Evolutionary conservation across 2,329 filamentous ascomycete genomes (phyloP).

Genomic region (Torrubiella hemipterigena): DNA sequence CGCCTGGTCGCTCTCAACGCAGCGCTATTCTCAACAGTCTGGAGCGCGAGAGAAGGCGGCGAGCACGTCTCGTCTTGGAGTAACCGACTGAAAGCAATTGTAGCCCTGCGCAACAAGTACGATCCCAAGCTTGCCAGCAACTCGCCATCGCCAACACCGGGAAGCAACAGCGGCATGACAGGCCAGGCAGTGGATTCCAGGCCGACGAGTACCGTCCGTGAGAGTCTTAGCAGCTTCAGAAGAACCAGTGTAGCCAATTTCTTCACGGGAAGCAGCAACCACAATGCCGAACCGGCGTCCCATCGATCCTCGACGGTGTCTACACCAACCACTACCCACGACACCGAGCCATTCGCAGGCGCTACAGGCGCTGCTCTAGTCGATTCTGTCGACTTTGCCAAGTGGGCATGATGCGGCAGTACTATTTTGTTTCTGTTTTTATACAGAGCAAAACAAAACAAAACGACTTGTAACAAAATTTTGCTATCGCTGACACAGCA

Average conservation of each 20-base stretch:
- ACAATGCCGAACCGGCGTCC: slow-evolving; percentile 43
- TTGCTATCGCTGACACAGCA: too few relatives aligned
- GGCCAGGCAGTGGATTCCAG: slow-evolving; percentile 18
- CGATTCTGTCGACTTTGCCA: slow-evolving; percentile 37
- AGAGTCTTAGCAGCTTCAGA: slow-evolving; percentile 48
- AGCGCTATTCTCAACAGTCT: slow-evolving; percentile 87
- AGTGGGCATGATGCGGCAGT: slow-evolving; percentile 33
- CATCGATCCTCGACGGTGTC: slow-evolving; percentile 46
- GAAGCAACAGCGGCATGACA: slow-evolving; percentile 7
- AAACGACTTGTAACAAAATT: too few relatives aligned
- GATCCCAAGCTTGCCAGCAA: slow-evolving; percentile 23
- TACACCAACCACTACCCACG: slow-evolving; percentile 40
- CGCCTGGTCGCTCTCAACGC: slow-evolving; percentile 85
- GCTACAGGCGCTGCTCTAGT: slow-evolving; percentile 22
- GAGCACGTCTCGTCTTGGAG: slow-evolving; percentile 88
- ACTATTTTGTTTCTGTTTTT: background rate
- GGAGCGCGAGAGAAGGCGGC: slow-evolving; percentile 63
- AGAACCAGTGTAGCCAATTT: slow-evolving; percentile 56
- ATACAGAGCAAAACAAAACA: background rate
- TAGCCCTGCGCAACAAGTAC: slow-evolving; percentile 62
- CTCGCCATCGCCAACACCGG: slow-evolving; percentile 16
- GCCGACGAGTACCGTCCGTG: slow-evolving; percentile 39
- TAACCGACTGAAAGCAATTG: slow-evolving; percentile 74
- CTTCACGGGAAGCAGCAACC: slow-evolving; percentile 43
- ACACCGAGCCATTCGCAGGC: slow-evolving; percentile 32